Evolutionary conservation across 164 flowering plant genomes (phyloP).

Genomic region (Saururus chinensis): DNA sequence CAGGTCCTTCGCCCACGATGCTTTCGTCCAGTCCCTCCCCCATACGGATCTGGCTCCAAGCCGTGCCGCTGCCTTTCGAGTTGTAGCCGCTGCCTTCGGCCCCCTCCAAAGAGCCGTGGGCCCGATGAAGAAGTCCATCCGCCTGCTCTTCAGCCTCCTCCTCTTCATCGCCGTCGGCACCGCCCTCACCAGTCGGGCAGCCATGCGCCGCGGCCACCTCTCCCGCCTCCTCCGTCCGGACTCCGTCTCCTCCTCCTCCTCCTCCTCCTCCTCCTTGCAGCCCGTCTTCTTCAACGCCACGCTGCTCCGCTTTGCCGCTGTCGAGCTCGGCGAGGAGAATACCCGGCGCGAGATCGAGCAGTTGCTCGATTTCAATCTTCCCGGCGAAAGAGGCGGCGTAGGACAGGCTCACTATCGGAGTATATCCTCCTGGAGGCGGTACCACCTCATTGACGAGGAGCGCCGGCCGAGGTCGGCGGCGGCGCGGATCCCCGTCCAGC

Average conservation of each 20-base stretch:
- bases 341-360: conserved; percentile 46
- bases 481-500: conserved; percentile 19
- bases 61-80: no score
- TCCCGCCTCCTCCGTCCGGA: conserved; percentile 6
- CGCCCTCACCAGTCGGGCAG: conserved; percentile 26
- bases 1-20: no score
- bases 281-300: conserved; percentile 40
- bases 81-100: background rate
- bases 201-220: conserved; percentile 17
- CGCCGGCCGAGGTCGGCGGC: conserved; percentile 4
- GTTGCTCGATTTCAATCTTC: conserved; percentile 8
- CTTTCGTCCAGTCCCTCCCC: no score
- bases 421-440: conserved; percentile 37
- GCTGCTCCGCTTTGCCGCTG: conserved; percentile 49
- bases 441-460: conserved; percentile 11
- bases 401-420: conserved; percentile 27
- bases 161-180: conserved; percentile 32
- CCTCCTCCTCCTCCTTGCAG: background rate
- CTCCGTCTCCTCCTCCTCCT: conserved; percentile 2
- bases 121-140: conserved; percentile 45
- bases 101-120: background rate
- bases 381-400: background rate
- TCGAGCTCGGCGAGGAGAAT: conserved; percentile 41
- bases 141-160: conserved; percentile 38
- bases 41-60: no score